Base-by-base conservation (phyloP, 345 rosid species). In the Erysimum cheiranthoides region DNA sequence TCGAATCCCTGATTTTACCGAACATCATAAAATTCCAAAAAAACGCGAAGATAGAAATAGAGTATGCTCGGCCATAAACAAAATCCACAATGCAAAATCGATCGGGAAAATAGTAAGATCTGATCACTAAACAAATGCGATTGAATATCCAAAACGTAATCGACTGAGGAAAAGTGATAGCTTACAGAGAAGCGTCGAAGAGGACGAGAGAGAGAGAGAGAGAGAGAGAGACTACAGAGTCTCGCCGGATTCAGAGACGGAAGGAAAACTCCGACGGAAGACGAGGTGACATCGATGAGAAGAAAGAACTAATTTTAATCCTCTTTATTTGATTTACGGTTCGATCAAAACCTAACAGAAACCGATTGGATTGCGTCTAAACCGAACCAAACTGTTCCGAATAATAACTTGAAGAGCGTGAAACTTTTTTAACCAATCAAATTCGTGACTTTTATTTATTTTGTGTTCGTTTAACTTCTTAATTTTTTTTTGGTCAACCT, bases 51-150 rank as follows among this genome's bases (percentile, higher is more conserved):
- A 34, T 11, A 14, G 16, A 45, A 65, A 16, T 16, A 65, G 10
- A 32, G 10, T 10, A 50, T 49, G 42, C 13, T 18, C 18, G 25
- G 25, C 25, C 25, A 21, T 1, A 21, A 34, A 16, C 7, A 35
- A 66, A 49, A 66, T 49, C 32, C 4, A 66, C 18, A 66, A 66
- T 21, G 59, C 21, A 18, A 21, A 21, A 50, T 67, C 35, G 17
- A 46, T 47, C 70, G 8, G 27, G 12, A 38, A 67, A 13, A 5
- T 9, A 10, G 0, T 13, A 36, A 68, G 72, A 68, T 54, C 52
- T 68, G 63, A 28, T n/a, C 6, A 3, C 35, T 13, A 35, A 38
- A 5, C 14, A 21, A 35, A 25, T 2, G 25, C 16, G 38, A 54
- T 25, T 66, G 40, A 18, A 34, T n/a, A 30, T 9, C 5, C 4